Base-by-base conservation (phyloP, 208 protist species). In the Trypanosoma lewisi region DNA sequence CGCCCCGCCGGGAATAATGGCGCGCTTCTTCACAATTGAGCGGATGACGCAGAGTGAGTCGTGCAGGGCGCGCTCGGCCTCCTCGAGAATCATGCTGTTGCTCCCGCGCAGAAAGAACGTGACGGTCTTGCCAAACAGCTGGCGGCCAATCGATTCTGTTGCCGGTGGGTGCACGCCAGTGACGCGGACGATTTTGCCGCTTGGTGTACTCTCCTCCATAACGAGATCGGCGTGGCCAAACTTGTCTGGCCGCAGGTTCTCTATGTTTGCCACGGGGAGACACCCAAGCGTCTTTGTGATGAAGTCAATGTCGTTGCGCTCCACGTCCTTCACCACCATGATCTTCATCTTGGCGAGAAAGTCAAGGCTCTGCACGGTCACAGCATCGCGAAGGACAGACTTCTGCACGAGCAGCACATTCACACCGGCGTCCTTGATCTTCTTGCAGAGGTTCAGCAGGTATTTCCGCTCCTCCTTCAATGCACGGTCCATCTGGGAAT, bases 381-480 rank as follows among this genome's bases (percentile, higher is more conserved):
- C 93, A 48, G 98, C 98, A 68, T 99, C 98, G 49, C 98, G 88
- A 33, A 99, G 89, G 66, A 99, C 99, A 23, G 86, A 98, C 80
- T 99, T 99, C 83, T 99, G 99, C 25, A 99, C 87, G 23, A 99
- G 88, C n/a, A 99, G 75, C 14, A 99, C 98, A 76, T 99, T 99
- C 73, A 97, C 98, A 30, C 97, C 97, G 14, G 85, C 85, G 65
- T 99, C 98, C 68, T 97, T 94, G 76, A 99, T 99, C 48, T 92
- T 78, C 70, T 99, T 99, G 79, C 97, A 98, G 17, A 99, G 69
- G 16, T 98, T 82, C 11, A 99, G 75, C 42, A 99, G 96, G 73
- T 99, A 99, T 64, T 97, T 93, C 51, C 97, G 84, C 82, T 99
- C 98, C 81, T 99, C 96, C 73, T 92, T 89, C 4, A 99, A 67